A percentile compares a stretch with the other conserved stretches of the same genome.
phyloP scores from a whole-genome alignment of 306 rosid genomes.

The Coriaria nepalensis region DNA sequence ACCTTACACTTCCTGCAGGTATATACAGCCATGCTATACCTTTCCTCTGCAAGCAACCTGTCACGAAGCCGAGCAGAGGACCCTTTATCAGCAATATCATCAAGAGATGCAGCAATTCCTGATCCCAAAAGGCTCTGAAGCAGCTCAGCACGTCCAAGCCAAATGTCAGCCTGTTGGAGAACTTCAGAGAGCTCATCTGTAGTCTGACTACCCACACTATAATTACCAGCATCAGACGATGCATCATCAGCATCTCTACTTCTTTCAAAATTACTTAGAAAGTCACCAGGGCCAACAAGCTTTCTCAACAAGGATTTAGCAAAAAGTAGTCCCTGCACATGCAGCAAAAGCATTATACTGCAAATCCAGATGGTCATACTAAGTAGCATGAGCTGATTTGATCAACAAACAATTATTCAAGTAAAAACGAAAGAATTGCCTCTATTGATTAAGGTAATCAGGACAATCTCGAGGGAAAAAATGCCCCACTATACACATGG shows the following conservation, averaged over 20 bases:
- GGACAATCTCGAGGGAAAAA: not conserved
- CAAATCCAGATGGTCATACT: not conserved
- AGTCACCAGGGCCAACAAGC: constrained; percentile 59
- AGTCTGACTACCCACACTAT: constrained; percentile 82
- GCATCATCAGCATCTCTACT: constrained; percentile 75
- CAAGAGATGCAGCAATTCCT: constrained; percentile 91
- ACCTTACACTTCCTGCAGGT: constrained; percentile 97
- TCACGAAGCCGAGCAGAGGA: constrained; percentile 86
- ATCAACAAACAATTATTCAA: too few relatives aligned
- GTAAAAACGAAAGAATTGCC: not conserved
- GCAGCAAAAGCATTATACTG: constrained; percentile 5
- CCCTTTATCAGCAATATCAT: constrained; percentile 86
- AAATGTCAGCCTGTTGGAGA: constrained; percentile 56
- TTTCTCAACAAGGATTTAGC: constrained; percentile 83
- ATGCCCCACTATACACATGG: not conserved
- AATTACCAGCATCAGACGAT: constrained; percentile 96
- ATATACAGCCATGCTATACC: constrained; percentile 98
- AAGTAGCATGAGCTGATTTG: not conserved
- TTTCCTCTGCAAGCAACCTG: constrained; percentile 75
- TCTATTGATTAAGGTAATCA: too few relatives aligned
- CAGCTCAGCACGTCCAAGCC: constrained; percentile 92
- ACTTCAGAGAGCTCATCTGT: constrained; percentile 80
- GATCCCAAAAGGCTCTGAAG: constrained; percentile 97
- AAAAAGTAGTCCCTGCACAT: constrained; percentile 66
- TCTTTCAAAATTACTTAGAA: constrained; percentile 58